Percentiles rank a stretch among this genome's conserved stretches.
These are phyloP conservation scores for Citrus mangshanensis DNA, from an alignment of 345 rosid species.

Conservation along the genomic window DNA sequence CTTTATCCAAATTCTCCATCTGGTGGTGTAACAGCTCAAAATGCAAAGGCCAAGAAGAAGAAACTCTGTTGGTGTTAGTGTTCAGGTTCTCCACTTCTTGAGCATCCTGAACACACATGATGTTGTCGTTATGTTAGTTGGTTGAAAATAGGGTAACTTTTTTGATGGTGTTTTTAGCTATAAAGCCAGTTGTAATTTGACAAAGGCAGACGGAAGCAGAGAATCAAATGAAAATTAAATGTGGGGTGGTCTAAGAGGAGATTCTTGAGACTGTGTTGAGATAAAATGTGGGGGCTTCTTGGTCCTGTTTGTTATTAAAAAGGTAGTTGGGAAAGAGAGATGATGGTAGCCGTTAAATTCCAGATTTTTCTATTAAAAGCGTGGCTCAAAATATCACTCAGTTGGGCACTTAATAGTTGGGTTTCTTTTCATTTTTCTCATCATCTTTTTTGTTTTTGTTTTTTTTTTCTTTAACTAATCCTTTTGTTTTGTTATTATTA, in stretches of 20 bases:
- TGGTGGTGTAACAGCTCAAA: constrained; percentile 39
- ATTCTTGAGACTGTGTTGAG: constrained; percentile 32
- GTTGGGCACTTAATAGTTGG: constrained; percentile 24
- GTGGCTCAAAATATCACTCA: constrained; percentile 30
- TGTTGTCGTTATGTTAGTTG: neutral
- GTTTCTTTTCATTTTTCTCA: constrained; percentile 2
- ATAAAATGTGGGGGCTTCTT: neutral
- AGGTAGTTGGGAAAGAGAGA: neutral
- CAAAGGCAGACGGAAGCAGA: constrained; percentile 7
- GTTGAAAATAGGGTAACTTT: neutral
- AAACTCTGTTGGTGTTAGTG: constrained; percentile 14
- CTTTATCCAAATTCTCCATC: constrained; percentile 38
- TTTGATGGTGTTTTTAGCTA: neutral
- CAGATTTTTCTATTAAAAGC: constrained; percentile 43
- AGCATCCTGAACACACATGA: constrained; percentile 55
- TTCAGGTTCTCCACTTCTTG: constrained; percentile 27
- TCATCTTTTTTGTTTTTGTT: neutral
- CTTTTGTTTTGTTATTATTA: neutral
- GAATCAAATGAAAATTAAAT: constrained; percentile 8
- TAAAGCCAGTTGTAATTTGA: constrained; percentile 14
- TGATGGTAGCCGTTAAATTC: constrained; percentile 26
- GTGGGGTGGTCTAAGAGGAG: constrained; percentile 26
- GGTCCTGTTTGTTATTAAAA: neutral
- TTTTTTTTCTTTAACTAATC: too few species aligned
- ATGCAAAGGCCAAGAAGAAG: constrained; percentile 36